Percentiles rank a stretch among this genome's conserved stretches.
These are phyloP conservation scores for Candida alai DNA, from an alignment of 805 yeast species.

Conservation along the genomic window DNA sequence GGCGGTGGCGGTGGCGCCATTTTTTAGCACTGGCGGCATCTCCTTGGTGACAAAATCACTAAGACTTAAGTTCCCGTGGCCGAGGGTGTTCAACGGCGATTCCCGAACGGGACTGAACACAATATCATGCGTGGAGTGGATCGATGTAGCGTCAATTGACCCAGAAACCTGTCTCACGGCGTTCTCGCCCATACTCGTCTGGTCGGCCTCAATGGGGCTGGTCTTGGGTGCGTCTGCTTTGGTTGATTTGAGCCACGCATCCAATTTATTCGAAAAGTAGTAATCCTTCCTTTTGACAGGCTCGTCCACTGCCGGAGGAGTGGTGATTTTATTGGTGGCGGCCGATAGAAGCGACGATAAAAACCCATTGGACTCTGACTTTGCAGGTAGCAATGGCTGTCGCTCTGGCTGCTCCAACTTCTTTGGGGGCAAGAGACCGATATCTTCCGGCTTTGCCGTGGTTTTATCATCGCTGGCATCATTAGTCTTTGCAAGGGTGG, in stretches of 20 bases:
- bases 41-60: conserved; percentile 19
- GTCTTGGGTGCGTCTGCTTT: conserved; percentile 9
- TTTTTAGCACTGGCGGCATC: no score
- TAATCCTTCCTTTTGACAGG: conserved; percentile 11
- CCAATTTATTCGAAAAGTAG: conserved; percentile 22
- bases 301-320: conserved; percentile 4
- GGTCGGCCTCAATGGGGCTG: conserved; percentile 3
- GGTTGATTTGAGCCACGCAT: conserved; percentile 20
- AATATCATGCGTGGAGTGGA: conserved; percentile 22
- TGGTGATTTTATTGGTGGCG: conserved; percentile 22
- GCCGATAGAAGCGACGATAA: conserved; percentile 42
- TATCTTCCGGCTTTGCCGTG: background rate
- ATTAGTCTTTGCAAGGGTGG: background rate
- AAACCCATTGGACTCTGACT: conserved; percentile 27
- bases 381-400: conserved; percentile 1
- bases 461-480: background rate
- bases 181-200: background rate
- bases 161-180: no score
- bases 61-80: conserved; percentile 41
- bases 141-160: conserved; percentile 3
- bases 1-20: no score
- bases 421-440: background rate
- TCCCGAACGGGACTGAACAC: conserved; percentile 46
- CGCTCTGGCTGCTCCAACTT: background rate
- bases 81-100: conserved; percentile 45